Evolutionary conservation across 441 rosid genomes (phyloP).

Genomic region (Erysimum cheiri): DNA sequence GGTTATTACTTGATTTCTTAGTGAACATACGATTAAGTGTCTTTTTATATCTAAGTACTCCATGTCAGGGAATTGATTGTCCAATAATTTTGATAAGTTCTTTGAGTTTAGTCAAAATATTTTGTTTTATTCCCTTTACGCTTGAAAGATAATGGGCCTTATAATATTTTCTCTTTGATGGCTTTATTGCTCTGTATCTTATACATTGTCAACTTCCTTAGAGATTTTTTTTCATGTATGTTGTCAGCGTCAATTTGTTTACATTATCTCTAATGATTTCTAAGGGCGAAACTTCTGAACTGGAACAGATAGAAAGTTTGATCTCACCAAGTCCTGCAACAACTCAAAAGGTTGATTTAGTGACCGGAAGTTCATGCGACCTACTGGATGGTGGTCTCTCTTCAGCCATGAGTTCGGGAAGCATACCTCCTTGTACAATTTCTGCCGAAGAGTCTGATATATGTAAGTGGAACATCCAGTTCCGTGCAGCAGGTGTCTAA

Average conservation of each 20-base stretch:
- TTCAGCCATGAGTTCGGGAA: constrained; percentile 49
- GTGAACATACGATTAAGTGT: constrained; percentile 7
- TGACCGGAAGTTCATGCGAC: constrained; percentile 48
- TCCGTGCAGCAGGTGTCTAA: constrained; percentile 43
- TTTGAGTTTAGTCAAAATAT: background rate
- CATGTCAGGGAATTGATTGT: constrained; percentile 4
- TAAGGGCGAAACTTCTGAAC: constrained; percentile 45
- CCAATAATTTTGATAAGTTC: constrained; percentile 16
- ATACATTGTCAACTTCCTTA: constrained; percentile 19
- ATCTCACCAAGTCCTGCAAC: constrained; percentile 46
- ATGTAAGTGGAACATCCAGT: constrained; percentile 46
- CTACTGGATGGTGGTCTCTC: constrained; percentile 47
- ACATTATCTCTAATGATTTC: constrained; percentile 45
- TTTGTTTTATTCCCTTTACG: constrained; percentile 23
- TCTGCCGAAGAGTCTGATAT: constrained; percentile 47
- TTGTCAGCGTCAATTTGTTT: constrained; percentile 2
- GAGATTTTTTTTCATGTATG: constrained; percentile 19
- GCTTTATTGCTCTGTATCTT: constrained; percentile 14
- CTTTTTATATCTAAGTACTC: constrained; percentile 13
- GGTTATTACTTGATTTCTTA: constrained; percentile 14
- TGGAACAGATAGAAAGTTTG: constrained; percentile 54
- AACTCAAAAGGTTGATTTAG: constrained; percentile 52
- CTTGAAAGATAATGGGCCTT: constrained; percentile 14
- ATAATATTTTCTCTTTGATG: constrained; percentile 17
- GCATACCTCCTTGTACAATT: constrained; percentile 47